A percentile compares a stretch with the other conserved stretches of the same genome.
Evolutionary conservation across 2,329 filamentous ascomycete genomes (phyloP).

Genomic region (Chrysoporthe deuterocubensis): DNA sequence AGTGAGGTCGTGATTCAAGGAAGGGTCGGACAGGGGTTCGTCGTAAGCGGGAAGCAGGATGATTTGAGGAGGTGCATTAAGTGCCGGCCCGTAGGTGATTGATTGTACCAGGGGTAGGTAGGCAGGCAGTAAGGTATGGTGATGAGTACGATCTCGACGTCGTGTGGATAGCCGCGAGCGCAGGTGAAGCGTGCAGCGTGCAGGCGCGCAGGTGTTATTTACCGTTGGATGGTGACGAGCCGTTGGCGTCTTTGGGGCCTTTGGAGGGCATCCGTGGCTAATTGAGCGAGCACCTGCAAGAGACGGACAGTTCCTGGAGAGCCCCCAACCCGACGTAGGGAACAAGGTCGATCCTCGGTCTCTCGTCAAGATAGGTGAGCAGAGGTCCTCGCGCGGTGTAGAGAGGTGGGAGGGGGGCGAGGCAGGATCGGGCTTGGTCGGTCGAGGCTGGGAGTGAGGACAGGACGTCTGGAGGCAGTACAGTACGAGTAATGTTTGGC

Average conservation of each 20-base stretch:
- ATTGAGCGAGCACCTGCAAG: constrained; percentile 13
- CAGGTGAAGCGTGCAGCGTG: constrained; percentile 8
- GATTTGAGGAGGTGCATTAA: constrained; percentile 20
- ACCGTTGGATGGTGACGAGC: constrained; percentile 28
- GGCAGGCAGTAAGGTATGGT: constrained; percentile 2
- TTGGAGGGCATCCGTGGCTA: constrained; percentile 29
- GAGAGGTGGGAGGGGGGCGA: background rate
- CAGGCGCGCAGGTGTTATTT: constrained; percentile 23
- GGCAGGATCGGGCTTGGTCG: background rate
- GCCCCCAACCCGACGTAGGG: background rate
- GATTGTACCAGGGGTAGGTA: constrained; percentile 10
- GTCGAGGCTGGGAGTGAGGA: background rate
- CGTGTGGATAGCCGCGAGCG: background rate
- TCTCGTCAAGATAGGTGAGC: background rate
- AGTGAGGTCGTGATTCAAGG: constrained; percentile 25
- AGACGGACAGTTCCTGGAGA: background rate
- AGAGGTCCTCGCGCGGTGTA: background rate
- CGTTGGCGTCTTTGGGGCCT: constrained; percentile 27
- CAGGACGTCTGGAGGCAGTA: constrained; percentile 2
- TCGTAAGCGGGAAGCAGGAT: constrained; percentile 17
- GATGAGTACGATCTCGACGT: background rate
- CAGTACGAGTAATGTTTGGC: background rate
- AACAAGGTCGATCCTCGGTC: background rate
- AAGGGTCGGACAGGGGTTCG: constrained; percentile 28
- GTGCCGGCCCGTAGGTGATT: constrained; percentile 16